Conservation (phyloP, 176 grass and related monocot species). For the Avena eriantha region DNA sequence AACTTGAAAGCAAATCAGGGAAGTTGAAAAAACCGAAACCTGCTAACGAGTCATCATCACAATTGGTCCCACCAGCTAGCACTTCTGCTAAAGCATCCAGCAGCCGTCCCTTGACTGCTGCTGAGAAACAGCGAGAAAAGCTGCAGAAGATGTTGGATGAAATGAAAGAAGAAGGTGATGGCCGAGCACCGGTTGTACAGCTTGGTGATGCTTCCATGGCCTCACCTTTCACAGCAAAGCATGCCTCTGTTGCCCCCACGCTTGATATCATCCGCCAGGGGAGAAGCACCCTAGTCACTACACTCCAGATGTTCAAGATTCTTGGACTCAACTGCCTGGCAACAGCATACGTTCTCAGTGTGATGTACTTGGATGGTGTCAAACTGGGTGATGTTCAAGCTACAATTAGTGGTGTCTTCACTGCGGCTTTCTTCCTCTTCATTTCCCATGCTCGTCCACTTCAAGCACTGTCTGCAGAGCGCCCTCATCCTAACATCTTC, state of each 20-base stretch:
- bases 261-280: slow-evolving; percentile 98
- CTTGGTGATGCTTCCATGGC: slow-evolving; percentile 99
- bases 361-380: slow-evolving; percentile 98
- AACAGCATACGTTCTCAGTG: slow-evolving; percentile 94
- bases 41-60: slow-evolving; percentile 58
- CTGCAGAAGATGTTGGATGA: slow-evolving; percentile 95
- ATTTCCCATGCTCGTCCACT: slow-evolving; percentile 96
- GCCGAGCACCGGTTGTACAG: slow-evolving; percentile 77
- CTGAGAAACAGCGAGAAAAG: slow-evolving; percentile 81
- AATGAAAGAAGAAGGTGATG: slow-evolving; percentile 93
- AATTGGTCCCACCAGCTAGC: slow-evolving; percentile 44
- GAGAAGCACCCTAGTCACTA: slow-evolving; percentile 92
- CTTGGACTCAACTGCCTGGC: slow-evolving; percentile 98
- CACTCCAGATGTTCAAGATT: slow-evolving; percentile 99
- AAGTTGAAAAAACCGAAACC: slow-evolving; percentile 76
- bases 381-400: slow-evolving; percentile 97
- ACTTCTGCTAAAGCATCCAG: slow-evolving; percentile 50
- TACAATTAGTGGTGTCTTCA: slow-evolving; percentile 95
- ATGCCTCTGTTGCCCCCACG: slow-evolving; percentile 88
- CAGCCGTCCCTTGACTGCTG: slow-evolving; percentile 68
- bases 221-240: slow-evolving; percentile 98
- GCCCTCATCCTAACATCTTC: slow-evolving; percentile 96
- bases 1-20: slow-evolving; percentile 76
- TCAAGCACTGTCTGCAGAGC: slow-evolving; percentile 73
- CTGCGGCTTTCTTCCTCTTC: slow-evolving; percentile 98